A percentile compares a stretch with the other conserved stretches of the same genome.
phyloP scores from a whole-genome alignment of 225 moss, liverwort and hornwort species.

The Bryum argenteum region DNA sequence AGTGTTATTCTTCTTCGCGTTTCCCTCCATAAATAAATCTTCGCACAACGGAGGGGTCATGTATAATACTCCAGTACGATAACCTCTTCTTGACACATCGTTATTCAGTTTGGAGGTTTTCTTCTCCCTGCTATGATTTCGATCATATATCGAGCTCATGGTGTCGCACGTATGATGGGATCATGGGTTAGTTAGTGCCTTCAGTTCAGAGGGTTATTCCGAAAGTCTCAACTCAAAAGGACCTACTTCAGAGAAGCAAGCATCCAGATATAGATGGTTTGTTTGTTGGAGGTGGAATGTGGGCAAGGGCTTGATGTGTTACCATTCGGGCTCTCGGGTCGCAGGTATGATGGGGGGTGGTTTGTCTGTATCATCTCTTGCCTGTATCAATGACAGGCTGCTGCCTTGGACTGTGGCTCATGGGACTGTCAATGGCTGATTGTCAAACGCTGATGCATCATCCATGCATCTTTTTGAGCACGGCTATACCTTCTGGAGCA shows the following conservation, averaged over 20 bases:
- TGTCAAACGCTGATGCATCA: conserved; percentile 86
- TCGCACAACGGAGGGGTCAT: conserved; percentile 2
- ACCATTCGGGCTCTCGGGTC: conserved; percentile 93
- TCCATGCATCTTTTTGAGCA: conserved; percentile 89
- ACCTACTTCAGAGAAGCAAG: conserved; percentile 21
- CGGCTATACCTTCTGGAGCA: conserved; percentile 91
- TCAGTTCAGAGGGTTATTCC: neutral
- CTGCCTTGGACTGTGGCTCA: conserved; percentile 88
- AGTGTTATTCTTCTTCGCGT: neutral
- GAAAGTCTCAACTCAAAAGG: conserved; percentile 14
- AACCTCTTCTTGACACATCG: neutral
- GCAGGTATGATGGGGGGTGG: conserved; percentile 96
- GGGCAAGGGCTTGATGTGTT: conserved; percentile 91
- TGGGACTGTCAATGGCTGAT: conserved; percentile 93
- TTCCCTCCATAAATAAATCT: neutral
- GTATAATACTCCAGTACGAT: conserved; percentile 3
- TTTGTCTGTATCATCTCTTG: conserved; percentile 94
- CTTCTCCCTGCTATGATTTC: neutral
- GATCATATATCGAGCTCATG: neutral
- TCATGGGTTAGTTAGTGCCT: conserved; percentile 4
- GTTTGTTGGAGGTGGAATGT: conserved; percentile 49
- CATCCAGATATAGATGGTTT: conserved; percentile 41
- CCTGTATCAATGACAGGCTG: conserved; percentile 85
- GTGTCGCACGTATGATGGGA: conserved; percentile 24
- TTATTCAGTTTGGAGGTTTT: conserved; percentile 7